A percentile compares a stretch with the other conserved stretches of the same genome.
phyloP scores from a whole-genome alignment of 306 rosid genomes.

The Crotalaria pallida region DNA sequence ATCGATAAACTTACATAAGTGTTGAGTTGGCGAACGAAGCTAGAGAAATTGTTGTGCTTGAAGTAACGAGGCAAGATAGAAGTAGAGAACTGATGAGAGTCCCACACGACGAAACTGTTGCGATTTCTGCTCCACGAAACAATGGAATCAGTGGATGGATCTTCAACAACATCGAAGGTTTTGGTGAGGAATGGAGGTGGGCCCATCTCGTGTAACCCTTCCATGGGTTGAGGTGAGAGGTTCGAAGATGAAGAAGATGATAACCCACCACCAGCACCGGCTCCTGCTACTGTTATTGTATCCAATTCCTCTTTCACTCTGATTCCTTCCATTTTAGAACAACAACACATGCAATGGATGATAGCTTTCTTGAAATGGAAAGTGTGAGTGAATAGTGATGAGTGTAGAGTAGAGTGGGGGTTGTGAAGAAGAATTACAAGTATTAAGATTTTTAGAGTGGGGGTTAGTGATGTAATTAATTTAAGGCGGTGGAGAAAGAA shows the following conservation, averaged over 20 bases:
- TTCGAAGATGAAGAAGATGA: constrained; percentile 50
- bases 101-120: constrained; percentile 95
- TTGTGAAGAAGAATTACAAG: too few species aligned
- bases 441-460: too few species aligned
- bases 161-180: constrained; percentile 92
- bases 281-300: constrained; percentile 2
- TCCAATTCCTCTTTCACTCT: constrained; percentile 50
- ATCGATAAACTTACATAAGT: constrained; percentile 85
- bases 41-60: constrained; percentile 87
- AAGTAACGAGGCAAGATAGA: constrained; percentile 84
- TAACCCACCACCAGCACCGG: constrained; percentile 20
- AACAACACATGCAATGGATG: too few species aligned
- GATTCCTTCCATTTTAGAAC: constrained; percentile 39
- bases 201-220: constrained; percentile 69
- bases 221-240: constrained; percentile 64
- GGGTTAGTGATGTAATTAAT: too few species aligned
- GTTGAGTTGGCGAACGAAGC: constrained; percentile 96
- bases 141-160: constrained; percentile 70
- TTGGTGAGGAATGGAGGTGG: constrained; percentile 92
- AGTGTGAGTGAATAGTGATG: too few species aligned
- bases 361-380: too few species aligned
- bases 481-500: constrained; percentile 34
- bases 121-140: constrained; percentile 88
- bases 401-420: too few species aligned
- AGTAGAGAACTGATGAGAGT: constrained; percentile 57